Base-by-base conservation (phyloP, 352 stramenopile genomes). In the Phytopythium sindhum region DNA sequence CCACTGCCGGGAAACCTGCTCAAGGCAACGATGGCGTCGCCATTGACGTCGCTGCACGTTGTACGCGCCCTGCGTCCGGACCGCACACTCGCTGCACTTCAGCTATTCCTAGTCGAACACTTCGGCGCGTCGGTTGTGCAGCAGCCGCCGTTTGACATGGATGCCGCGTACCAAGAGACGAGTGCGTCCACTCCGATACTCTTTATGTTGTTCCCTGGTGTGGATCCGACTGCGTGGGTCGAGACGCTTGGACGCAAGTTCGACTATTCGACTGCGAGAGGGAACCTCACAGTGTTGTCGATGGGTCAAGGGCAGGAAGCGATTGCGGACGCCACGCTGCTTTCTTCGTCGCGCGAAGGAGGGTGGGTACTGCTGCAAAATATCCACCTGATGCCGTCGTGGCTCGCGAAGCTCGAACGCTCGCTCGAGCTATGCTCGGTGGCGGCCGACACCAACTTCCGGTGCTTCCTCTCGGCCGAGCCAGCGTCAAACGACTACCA, bases 391-490 rank as follows among this genome's bases (percentile, higher is more conserved):
- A 97, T 97, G 91, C 90, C 93, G 52, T 84, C 78, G 28, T 98
- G 91, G 92, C 62, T 97, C 14, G 85, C 84, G 0, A 82, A 81
- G 57, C 81, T 98, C 23, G 91, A 97, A 54, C 73, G 81, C 12
- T 78, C 89, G 6, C 58, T 95, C 2, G 81, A 95, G 47, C 60
- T 91, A 39, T 96, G 77, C 53, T 93, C 84, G 0, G 79, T 89
- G 8, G 81, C 89, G 1, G 89, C 89, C 5, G 95, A 98, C 65
- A 75, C 87, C 33, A 96, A 96, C 65, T 98, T 98, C 66, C 88
- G 95, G 8, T 98, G 94, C 63, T 98, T 98, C 50, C 68, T 98
- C 28, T 98, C 90, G 17, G 95, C 94, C 1, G 95, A 98, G 61
- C 84, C 53, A 23, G 53, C 35, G 1, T 4, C 23, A 5, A 42